phyloP scores from a whole-genome alignment of 768 basidiomycete species.

The Suillus subaureus region DNA sequence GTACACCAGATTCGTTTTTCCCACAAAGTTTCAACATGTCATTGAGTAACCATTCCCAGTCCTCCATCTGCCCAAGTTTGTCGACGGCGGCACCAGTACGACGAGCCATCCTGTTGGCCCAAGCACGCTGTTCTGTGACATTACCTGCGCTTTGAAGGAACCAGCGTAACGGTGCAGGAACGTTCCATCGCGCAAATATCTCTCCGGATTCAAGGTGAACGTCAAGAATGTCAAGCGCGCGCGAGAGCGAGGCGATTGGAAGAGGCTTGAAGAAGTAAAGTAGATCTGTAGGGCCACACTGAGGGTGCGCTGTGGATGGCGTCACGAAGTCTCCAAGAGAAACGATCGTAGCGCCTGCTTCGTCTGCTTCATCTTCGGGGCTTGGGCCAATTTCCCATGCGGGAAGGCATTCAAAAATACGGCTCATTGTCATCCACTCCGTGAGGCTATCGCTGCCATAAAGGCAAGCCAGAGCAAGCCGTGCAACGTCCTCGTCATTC shows the following conservation, averaged over 20 bases:
- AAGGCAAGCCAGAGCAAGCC: conserved; percentile 83
- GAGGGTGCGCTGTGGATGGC: conserved; percentile 64
- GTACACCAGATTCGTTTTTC: conserved; percentile 60
- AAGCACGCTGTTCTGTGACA: conserved; percentile 68
- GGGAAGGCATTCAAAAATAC: conserved; percentile 94
- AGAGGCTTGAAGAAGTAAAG: conserved; percentile 83
- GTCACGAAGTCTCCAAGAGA: conserved; percentile 81
- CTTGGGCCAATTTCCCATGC: conserved; percentile 72
- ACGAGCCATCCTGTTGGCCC: conserved; percentile 86
- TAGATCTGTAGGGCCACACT: conserved; percentile 67
- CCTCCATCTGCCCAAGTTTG: conserved; percentile 59
- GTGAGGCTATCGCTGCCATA: conserved; percentile 78
- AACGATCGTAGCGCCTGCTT: conserved; percentile 76
- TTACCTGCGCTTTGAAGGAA: conserved; percentile 79
- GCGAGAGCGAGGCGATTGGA: conserved; percentile 71
- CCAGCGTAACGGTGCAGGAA: conserved; percentile 84
- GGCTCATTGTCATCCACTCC: conserved; percentile 84
- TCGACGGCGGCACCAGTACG: conserved; percentile 59
- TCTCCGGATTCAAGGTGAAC: conserved; percentile 94
- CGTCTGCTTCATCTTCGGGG: conserved; percentile 68
- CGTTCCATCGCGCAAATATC: conserved; percentile 86
- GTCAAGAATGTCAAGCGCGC: conserved; percentile 87
- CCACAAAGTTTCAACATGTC: conserved; percentile 87
- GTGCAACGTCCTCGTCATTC: conserved; percentile 81
- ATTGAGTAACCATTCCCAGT: conserved; percentile 87